Conservation (phyloP, 768 basidiomycete species). For the Lepiota venenata region DNA sequence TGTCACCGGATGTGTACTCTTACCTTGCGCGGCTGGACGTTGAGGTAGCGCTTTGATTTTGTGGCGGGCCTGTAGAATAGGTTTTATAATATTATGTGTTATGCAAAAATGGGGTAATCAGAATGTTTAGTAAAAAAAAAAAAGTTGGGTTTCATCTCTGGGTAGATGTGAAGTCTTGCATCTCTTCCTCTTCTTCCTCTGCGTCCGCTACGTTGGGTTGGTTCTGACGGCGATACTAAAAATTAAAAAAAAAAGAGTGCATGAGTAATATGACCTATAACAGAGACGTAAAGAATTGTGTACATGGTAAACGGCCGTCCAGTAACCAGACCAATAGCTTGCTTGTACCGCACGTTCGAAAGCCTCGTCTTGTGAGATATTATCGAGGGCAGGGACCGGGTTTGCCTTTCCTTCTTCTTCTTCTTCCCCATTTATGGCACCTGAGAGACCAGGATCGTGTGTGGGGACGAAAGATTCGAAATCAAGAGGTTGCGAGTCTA, state of each 20-base stretch:
- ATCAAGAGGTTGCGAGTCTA: conserved; percentile 60
- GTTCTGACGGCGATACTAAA: conserved; percentile 5
- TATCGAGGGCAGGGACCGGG: background rate
- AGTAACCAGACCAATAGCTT: conserved; percentile 88
- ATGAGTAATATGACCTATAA: background rate
- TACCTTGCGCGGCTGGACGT: conserved; percentile 85
- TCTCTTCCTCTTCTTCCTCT: conserved; percentile 26
- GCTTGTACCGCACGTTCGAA: conserved; percentile 72
- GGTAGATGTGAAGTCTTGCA: conserved; percentile 32
- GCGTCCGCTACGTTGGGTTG: conserved; percentile 21
- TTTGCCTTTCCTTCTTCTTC: background rate
- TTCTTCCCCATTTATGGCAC: conserved; percentile 16
- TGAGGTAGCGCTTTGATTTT: conserved; percentile 74
- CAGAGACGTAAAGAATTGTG: conserved; percentile 21
- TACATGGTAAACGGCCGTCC: conserved; percentile 85
- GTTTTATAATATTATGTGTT: conserved; percentile 9
- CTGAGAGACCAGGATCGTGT: conserved; percentile 61
- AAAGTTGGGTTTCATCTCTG: conserved; percentile 30
- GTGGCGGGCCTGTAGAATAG: background rate
- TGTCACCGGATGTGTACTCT: conserved; percentile 88
- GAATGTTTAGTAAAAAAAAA: background rate
- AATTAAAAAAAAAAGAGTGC: background rate
- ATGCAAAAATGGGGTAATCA: background rate
- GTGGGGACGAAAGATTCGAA: conserved; percentile 70
- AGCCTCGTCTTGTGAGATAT: conserved; percentile 57